These are phyloP conservation scores for Mollisia scopiformis DNA, from an alignment of 2,329 filamentous ascomycete genomes.

Conservation along the genomic window DNA sequence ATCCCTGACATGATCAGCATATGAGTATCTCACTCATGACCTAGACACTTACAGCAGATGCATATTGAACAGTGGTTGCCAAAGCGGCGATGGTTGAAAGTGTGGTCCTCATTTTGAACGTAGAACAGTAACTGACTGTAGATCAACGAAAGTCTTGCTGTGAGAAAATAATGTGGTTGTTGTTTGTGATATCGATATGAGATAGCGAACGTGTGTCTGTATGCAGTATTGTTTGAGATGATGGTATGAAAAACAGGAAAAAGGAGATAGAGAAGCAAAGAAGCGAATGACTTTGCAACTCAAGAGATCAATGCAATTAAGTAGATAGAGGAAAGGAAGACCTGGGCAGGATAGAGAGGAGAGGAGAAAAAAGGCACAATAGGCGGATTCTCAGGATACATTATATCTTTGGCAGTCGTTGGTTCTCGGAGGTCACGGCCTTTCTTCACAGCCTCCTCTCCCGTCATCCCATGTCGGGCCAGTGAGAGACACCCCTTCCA, in stretches of 20 bases:
- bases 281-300: constrained; percentile 49
- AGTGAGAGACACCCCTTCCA: constrained; percentile 11
- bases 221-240: neutral
- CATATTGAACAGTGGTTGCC: constrained; percentile 49
- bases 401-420: constrained; percentile 30
- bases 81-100: constrained; percentile 45
- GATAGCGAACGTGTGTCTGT: constrained; percentile 35
- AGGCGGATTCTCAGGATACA: constrained; percentile 26
- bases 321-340: constrained; percentile 30
- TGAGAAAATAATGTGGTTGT: constrained; percentile 13
- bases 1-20: constrained; percentile 38
- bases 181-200: constrained; percentile 10
- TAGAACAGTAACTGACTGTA: constrained; percentile 6
- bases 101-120: constrained; percentile 22
- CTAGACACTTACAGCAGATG: constrained; percentile 41
- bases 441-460: constrained; percentile 26
- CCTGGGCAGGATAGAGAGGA: constrained; percentile 28
- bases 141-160: constrained; percentile 26
- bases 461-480: constrained; percentile 26
- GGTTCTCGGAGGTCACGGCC: constrained; percentile 24
- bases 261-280: constrained; percentile 43
- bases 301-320: constrained; percentile 31
- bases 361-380: constrained; percentile 16
- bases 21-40: neutral
- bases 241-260: constrained; percentile 32